These are phyloP conservation scores for Panicum miliaceum DNA, from an alignment of 176 grass and related monocot species.

Conservation along the genomic window DNA sequence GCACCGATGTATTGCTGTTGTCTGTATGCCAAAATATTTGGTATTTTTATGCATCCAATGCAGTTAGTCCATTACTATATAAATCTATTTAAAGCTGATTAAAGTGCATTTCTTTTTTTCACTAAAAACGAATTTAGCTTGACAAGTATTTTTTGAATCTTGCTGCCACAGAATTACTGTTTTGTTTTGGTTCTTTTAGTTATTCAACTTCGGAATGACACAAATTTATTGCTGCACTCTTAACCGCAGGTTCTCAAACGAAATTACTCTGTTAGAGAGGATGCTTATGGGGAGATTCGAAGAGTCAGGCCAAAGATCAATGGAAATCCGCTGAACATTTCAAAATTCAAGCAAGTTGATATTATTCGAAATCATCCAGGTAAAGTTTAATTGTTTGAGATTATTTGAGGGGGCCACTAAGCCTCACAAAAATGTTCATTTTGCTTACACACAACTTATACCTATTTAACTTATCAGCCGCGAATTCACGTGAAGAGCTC, in stretches of 20 bases:
- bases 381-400: conserved; percentile 2
- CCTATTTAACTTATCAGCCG: conserved; percentile 19
- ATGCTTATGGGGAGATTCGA: conserved; percentile 44
- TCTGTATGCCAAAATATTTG: not conserved
- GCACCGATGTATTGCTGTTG: too few species aligned
- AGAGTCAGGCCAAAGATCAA: conserved; percentile 61
- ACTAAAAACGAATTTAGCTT: not conserved
- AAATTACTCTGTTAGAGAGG: conserved; percentile 48
- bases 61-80: not conserved
- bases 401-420: not conserved
- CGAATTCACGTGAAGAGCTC: conserved; percentile 26
- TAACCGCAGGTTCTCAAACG: conserved; percentile 58
- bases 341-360: conserved; percentile 65
- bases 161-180: not conserved
- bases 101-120: conserved; percentile 12
- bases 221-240: conserved; percentile 19
- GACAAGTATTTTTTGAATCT: not conserved
- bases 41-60: too few species aligned
- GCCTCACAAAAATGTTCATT: not conserved
- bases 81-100: not conserved
- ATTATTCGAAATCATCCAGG: conserved; percentile 50
- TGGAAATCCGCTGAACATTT: conserved; percentile 49
- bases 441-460: not conserved
- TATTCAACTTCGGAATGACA: not conserved
- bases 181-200: not conserved